phyloP scores from a whole-genome alignment of 78 protist species.

The Dictyostelium purpureum region DNA sequence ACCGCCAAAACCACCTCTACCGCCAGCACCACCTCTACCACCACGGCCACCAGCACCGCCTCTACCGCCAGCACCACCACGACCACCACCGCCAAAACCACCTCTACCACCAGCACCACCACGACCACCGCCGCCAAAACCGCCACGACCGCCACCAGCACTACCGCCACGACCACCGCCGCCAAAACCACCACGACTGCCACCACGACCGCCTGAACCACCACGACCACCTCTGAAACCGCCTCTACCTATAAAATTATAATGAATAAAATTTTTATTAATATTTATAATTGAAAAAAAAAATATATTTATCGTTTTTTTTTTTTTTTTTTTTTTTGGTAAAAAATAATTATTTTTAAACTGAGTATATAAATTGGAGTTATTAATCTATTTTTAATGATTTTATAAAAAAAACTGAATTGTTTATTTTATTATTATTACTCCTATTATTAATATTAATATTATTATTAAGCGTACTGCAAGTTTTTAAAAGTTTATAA shows the following conservation, averaged over 20 bases:
- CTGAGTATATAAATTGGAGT: no score
- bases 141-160: conserved; percentile 74
- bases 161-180: conserved; percentile 72
- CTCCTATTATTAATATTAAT: no score
- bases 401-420: no score
- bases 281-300: not conserved
- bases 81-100: conserved; percentile 40
- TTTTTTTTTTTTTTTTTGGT: no score
- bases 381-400: no score
- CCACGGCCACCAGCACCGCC: conserved; percentile 76
- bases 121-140: conserved; percentile 47
- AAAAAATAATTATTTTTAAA: no score
- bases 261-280: not conserved
- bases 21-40: conserved; percentile 71
- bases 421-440: no score
- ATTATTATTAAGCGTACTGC: no score
- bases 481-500: no score
- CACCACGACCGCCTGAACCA: conserved; percentile 76
- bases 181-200: conserved; percentile 65
- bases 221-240: conserved; percentile 68
- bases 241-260: conserved; percentile 27
- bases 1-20: conserved; percentile 83
- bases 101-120: conserved; percentile 82
- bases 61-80: conserved; percentile 53
- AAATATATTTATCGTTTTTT: no score